These are phyloP conservation scores for Camelina neglecta DNA, from an alignment of 345 rosid genomes.

Conservation along the genomic window DNA sequence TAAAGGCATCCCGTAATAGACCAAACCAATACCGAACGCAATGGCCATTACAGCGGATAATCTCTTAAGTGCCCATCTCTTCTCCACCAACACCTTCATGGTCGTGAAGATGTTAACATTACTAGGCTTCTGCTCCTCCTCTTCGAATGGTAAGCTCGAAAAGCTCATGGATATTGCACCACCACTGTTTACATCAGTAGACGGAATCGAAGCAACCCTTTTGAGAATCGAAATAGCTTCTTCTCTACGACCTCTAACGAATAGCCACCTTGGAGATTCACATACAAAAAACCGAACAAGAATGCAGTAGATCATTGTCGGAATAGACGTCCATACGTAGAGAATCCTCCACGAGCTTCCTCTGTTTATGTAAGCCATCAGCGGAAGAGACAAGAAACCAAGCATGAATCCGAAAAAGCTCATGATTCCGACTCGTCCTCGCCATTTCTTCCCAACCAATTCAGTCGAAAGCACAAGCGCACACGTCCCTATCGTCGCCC, in stretches of 20 bases:
- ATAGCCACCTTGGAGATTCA: conserved; percentile 69
- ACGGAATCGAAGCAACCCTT: conserved; percentile 43
- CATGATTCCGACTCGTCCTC: conserved; percentile 53
- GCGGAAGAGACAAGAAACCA: conserved; percentile 56
- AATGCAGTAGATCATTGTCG: conserved; percentile 45
- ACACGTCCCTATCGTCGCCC: conserved; percentile 55
- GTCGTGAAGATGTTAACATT: conserved; percentile 53
- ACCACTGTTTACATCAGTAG: conserved; percentile 15
- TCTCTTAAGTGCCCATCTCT: conserved; percentile 59
- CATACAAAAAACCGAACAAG: conserved; percentile 45
- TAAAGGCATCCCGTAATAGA: conserved; percentile 79
- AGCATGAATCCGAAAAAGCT: conserved; percentile 53
- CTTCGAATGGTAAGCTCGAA: conserved; percentile 45
- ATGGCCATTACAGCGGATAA: conserved; percentile 46
- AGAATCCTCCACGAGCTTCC: conserved; percentile 55
- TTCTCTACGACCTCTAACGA: conserved; percentile 53
- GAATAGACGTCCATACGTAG: conserved; percentile 58
- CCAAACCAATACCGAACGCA: conserved; percentile 68
- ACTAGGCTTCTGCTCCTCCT: conserved; percentile 22
- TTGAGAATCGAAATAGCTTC: conserved; percentile 62
- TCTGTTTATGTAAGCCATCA: conserved; percentile 49
- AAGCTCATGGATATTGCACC: conserved; percentile 42
- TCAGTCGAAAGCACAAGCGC: conserved; percentile 59
- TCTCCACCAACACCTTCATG: conserved; percentile 49
- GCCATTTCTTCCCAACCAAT: conserved; percentile 54